Evolutionary conservation across 306 rosid species (phyloP).

Genomic region (Trifolium pratense): DNA sequence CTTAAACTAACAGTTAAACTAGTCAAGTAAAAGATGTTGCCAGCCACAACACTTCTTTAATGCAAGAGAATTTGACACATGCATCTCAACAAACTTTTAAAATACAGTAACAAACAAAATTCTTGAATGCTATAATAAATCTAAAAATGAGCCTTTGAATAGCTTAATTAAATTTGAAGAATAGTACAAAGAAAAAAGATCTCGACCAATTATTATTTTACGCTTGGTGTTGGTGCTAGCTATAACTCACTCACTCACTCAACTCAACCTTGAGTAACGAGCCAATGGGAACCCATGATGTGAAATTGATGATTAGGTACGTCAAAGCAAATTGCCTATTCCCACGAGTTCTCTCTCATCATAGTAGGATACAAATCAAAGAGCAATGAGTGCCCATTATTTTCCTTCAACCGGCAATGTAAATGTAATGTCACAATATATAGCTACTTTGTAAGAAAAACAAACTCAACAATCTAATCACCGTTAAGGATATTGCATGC

Average conservation of each 20-base stretch:
- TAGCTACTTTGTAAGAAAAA: conserved; percentile 5
- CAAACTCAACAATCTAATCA: conserved; percentile 3
- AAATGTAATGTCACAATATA: conserved; percentile 32
- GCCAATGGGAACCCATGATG: conserved; percentile 36
- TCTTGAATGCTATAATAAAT: too few species aligned
- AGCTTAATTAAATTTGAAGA: too few species aligned
- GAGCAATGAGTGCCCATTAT: conserved; percentile 43
- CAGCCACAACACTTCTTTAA: too few species aligned
- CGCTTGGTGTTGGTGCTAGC: not conserved
- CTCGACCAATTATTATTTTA: not conserved
- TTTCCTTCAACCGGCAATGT: conserved; percentile 36
- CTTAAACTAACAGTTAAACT: too few species aligned
- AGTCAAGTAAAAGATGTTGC: too few species aligned
- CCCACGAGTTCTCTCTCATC: conserved; percentile 17
- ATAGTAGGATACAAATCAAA: conserved; percentile 24
- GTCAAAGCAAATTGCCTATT: conserved; percentile 23
- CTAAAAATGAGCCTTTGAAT: too few species aligned
- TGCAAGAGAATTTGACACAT: too few species aligned
- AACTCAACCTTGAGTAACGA: conserved; percentile 12
- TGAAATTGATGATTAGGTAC: conserved; percentile 34
- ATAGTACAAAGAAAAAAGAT: not conserved
- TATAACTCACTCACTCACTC: not conserved
- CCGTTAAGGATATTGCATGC: conserved; percentile 27
- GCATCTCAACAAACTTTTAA: too few species aligned
- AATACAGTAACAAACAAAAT: too few species aligned